Evolutionary conservation across 2,329 filamentous ascomycete genomes (phyloP).

Genomic region (Fusarium keratoplasticum): DNA sequence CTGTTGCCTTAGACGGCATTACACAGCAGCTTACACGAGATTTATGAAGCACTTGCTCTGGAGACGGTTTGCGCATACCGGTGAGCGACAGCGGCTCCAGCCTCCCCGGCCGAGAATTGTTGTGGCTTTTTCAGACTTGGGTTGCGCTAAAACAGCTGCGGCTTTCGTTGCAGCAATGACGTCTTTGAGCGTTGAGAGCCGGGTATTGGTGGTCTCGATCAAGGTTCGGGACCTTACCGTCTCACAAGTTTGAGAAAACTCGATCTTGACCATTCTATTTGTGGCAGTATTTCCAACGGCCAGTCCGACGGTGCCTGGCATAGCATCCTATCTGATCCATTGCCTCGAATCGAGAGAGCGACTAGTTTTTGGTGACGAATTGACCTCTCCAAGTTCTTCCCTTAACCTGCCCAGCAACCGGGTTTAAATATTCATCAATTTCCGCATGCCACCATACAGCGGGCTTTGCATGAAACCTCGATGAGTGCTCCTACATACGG

Average conservation of each 20-base stretch:
- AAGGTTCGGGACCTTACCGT: conserved; percentile 30
- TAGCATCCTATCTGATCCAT: not conserved
- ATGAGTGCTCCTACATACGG: not conserved
- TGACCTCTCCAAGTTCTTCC: not conserved
- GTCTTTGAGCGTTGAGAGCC: conserved; percentile 30
- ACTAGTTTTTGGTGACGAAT: not conserved
- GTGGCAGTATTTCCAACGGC: not conserved
- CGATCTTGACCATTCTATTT: conserved; percentile 12
- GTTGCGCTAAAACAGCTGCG: conserved; percentile 25
- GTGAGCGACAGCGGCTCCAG: conserved; percentile 26
- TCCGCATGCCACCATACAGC: not conserved
- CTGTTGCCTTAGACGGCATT: conserved; percentile 17
- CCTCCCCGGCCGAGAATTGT: conserved; percentile 6
- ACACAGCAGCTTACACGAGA: conserved; percentile 28
- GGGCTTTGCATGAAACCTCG: not conserved
- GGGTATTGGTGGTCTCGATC: conserved; percentile 13
- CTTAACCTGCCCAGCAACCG: not conserved
- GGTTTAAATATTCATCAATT: not conserved
- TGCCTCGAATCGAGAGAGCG: not conserved
- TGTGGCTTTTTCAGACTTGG: conserved; percentile 30
- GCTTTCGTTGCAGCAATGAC: conserved; percentile 33
- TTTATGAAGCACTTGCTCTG: conserved; percentile 27
- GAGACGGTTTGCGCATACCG: conserved; percentile 30
- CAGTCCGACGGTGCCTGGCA: not conserved
- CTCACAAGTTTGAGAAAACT: conserved; percentile 3